These are phyloP conservation scores for Brassica carinata DNA, from an alignment of 345 rosid genomes.

Conservation along the genomic window DNA sequence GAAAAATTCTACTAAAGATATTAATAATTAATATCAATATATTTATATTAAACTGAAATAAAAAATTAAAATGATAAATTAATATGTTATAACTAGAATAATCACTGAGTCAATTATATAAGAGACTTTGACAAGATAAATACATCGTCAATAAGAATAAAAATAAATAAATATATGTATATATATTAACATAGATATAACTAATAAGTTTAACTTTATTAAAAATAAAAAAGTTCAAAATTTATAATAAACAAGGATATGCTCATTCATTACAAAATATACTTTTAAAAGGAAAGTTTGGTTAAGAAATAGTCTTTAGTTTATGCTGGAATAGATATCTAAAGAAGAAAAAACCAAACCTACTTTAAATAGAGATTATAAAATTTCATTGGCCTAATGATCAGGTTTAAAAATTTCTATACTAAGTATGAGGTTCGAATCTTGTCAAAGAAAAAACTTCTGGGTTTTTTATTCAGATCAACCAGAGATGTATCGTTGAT, in stretches of 20 bases:
- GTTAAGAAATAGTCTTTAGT: background rate
- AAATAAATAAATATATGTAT: background rate
- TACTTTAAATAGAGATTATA: background rate
- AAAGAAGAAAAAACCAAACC: background rate
- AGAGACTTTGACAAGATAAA: background rate
- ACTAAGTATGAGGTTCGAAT: background rate
- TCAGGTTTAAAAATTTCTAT: background rate
- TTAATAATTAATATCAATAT: background rate
- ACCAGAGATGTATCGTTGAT: background rate
- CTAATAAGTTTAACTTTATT: background rate
- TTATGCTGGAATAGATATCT: background rate
- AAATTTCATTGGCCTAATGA: background rate
- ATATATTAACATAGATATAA: background rate
- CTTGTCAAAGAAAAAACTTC: background rate
- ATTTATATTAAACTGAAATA: background rate
- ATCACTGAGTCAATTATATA: background rate
- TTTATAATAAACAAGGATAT: background rate
- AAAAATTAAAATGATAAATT: background rate
- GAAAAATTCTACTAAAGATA: background rate
- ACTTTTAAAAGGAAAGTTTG: background rate
- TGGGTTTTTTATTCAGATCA: background rate
- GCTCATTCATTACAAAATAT: background rate
- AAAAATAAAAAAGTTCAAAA: background rate
- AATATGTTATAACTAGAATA: background rate
- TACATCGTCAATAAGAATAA: background rate